Evolutionary conservation across 352 stramenopile genomes (phyloP).

Genomic region (Pythium plurisporium): DNA sequence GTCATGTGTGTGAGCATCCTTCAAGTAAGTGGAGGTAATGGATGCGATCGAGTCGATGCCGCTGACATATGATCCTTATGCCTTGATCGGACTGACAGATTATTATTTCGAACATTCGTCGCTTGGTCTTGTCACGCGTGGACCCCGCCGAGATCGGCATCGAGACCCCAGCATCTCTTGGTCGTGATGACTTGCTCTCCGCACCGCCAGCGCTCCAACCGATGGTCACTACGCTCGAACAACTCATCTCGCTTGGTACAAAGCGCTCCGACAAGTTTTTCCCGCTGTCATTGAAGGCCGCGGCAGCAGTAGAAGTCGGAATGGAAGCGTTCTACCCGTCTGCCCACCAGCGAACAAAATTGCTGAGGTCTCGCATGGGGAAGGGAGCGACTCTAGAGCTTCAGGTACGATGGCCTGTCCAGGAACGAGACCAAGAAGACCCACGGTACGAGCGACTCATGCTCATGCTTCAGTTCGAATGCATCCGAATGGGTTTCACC

Average conservation of each 20-base stretch:
- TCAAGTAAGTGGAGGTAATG: too few relatives aligned
- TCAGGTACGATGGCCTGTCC: slow-evolving; percentile 82
- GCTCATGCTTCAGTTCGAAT: slow-evolving; percentile 85
- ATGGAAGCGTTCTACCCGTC: slow-evolving; percentile 87
- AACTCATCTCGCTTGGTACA: slow-evolving; percentile 74
- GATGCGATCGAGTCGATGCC: too few relatives aligned
- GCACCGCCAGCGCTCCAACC: slow-evolving; percentile 60
- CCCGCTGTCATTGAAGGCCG: slow-evolving; percentile 75
- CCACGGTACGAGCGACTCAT: slow-evolving; percentile 82
- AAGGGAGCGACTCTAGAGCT: slow-evolving; percentile 79
- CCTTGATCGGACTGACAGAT: too few relatives aligned
- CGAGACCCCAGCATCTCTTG: slow-evolving; percentile 27
- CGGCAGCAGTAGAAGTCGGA: slow-evolving; percentile 76
- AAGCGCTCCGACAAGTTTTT: slow-evolving; percentile 83
- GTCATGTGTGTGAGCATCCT: slow-evolving; percentile 66
- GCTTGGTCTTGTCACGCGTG: slow-evolving; percentile 72
- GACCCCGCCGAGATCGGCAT: slow-evolving; percentile 76
- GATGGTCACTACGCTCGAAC: slow-evolving; percentile 59
- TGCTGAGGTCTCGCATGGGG: slow-evolving; percentile 80
- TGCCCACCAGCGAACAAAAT: slow-evolving; percentile 72
- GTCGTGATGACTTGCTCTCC: slow-evolving; percentile 44
- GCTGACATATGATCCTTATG: too few relatives aligned
- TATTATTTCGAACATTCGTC: slow-evolving; percentile 75
- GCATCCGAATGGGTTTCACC: slow-evolving; percentile 62
- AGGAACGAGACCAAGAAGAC: slow-evolving; percentile 84